Evolutionary conservation across 768 basidiomycete species (phyloP), one percentile per base, ranked within the genome.

Genomic region (Lentinula sp.): DNA sequence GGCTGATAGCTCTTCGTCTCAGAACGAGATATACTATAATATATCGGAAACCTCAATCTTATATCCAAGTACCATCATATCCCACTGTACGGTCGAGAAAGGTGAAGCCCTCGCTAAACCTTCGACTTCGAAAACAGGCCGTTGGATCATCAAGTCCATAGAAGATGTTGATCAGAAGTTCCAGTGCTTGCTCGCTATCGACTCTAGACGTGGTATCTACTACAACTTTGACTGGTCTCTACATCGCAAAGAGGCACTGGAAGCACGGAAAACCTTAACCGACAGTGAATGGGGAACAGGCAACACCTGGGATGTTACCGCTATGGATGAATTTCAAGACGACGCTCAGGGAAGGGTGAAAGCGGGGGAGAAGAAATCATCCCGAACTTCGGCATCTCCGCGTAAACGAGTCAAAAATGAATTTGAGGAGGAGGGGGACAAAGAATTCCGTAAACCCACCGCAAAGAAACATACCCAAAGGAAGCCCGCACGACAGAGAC

Each of bases 11-110:
- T 57, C 52, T 39, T 49, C 62, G n/a, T n/a, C 10, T 12, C 63
- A 92, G 91, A 88, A 90, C 64, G 91, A 93, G 71, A 79, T 92
- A 6, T 91, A 90, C 66, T 88, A 87, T 54, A 82, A 84, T 8
- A 71, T 89, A 23, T 64, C 75, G 36, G 76, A 78, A 4, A 76
- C 74, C 46, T 82, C 75, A 23, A 73, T 81, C 43, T 65, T 89
- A 15, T 73, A 77, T 13, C 81, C 87, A 5, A 75, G 79, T 15
- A 74, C 76, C 48, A 77, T 91, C 45, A 66, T 84, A 18, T 74
- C 76, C 10, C 80, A 70, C 57, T 90, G 88, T 67, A 71, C 69
- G 12, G 78, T 88, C 35, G 65, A 68, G 33, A 70, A 77, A 18
- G 72, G 75, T 53, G 61, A 61, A 42, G 62, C 62, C 9, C 69